Conservation (phyloP, 2,329 filamentous ascomycete species). For the Cryphonectria radicalis region DNA sequence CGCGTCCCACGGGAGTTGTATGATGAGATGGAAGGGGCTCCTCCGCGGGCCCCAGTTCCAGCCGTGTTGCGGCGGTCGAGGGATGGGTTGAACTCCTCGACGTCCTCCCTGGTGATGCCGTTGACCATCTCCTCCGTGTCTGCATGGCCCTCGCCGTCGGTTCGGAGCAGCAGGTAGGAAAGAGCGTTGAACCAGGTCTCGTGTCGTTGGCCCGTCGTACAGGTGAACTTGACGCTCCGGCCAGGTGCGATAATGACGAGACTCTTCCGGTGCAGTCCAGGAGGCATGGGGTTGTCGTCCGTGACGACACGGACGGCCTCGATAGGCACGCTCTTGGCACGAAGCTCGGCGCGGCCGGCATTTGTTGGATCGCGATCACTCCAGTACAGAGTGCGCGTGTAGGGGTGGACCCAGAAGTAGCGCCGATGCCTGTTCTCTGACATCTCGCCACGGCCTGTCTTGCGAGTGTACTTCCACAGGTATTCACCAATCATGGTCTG, state of each 20-base stretch:
- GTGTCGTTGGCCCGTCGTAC: slow-evolving; percentile 88
- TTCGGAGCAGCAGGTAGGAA: slow-evolving; percentile 86
- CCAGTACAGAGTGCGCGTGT: slow-evolving; percentile 96
- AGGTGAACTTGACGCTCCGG: slow-evolving; percentile 90
- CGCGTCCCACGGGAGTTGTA: slow-evolving; percentile 76
- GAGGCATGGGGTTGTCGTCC: slow-evolving; percentile 94
- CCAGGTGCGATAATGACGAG: slow-evolving; percentile 88
- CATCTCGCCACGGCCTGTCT: slow-evolving; percentile 84
- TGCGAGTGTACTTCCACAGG: slow-evolving; percentile 98
- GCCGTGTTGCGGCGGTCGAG: slow-evolving; percentile 47
- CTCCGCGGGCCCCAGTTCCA: slow-evolving; percentile 57
- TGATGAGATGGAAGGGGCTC: slow-evolving; percentile 72
- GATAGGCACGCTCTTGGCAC: slow-evolving; percentile 88
- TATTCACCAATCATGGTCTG: slow-evolving; percentile 99
- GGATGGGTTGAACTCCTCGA: slow-evolving; percentile 82
- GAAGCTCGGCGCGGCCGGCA: slow-evolving; percentile 75
- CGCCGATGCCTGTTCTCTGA: slow-evolving; percentile 89
- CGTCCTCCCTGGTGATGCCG: slow-evolving; percentile 64
- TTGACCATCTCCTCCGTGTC: slow-evolving; percentile 63
- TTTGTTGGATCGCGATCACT: slow-evolving; percentile 84
- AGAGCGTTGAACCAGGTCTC: slow-evolving; percentile 99
- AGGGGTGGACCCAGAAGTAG: slow-evolving; percentile 99
- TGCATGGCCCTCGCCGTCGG: slow-evolving; percentile 64
- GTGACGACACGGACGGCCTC: slow-evolving; percentile 89
- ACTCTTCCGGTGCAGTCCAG: slow-evolving; percentile 92